Base-by-base conservation (phyloP, 768 basidiomycete species). In the Lactarius hengduanensis region DNA sequence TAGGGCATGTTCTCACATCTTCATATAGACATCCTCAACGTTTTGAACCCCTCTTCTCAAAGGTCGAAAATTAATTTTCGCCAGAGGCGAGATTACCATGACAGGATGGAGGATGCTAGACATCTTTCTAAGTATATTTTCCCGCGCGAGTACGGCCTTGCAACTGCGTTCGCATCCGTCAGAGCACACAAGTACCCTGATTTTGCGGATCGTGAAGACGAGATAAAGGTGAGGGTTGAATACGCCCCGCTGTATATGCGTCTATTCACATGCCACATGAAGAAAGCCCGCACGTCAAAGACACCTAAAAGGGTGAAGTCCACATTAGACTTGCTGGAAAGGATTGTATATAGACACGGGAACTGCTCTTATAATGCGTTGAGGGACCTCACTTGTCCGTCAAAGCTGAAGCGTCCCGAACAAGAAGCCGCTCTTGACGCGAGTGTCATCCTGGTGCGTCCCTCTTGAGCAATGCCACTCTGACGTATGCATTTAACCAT, bases 101-200 rank as follows among this genome's bases (percentile, higher is more conserved):
- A 77, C 65, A 83, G 83, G 70, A 79, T 78, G 54, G 80, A 80
- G 45, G 75, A 84, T 45, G 82, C 84, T 0, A 82, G 89, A 47
- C 86, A 86, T 68, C 76, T 94, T 1, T 81, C 89, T 40, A 95
- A 94, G 77, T 89, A 94, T 71, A 79, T 98, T 2, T 96, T 98
- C 72, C 87, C 94, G 11, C 81, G 87, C 47, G 91, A 94, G 71
- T 93, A 88, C 71, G 83, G 84, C 0, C 73, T 97, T 1, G 73
- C 80, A 5, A 90, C 79, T 69, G 81, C 87, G 2, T 95, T 94
- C 67, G 59, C 66, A 4, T 45, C 60, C 15, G 67, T 66, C 57
- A 72, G 63, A 28, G 69, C 67, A 20, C 77, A 77, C 53, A 75
- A 76, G 34, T 78, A 82, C 65, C 79, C 80, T 3, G 81, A 89